These are phyloP conservation scores for Fusarium cyanostomum DNA, from an alignment of 2,329 filamentous ascomycete species.

Conservation along the genomic window DNA sequence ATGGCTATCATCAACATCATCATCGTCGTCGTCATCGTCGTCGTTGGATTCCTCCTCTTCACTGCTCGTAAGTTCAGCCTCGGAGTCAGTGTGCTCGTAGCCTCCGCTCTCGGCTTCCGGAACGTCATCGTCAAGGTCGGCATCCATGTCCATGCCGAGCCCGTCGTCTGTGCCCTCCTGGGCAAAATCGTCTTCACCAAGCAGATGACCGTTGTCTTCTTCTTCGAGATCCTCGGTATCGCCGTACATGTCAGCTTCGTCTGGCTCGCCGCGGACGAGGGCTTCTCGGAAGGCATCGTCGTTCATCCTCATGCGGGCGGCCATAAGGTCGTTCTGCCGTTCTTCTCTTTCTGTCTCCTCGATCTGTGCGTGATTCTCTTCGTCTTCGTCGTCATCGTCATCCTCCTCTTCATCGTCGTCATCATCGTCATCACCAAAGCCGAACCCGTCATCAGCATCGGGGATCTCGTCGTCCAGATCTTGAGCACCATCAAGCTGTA, in stretches of 20 bases:
- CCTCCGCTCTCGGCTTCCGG: constrained; percentile 70
- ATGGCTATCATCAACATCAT: constrained; percentile 50
- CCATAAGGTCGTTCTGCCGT: constrained; percentile 59
- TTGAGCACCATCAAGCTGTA: constrained; percentile 63
- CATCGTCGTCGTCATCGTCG: constrained; percentile 45
- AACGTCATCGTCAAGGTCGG: constrained; percentile 76
- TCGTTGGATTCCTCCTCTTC: constrained; percentile 52
- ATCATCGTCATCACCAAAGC: constrained; percentile 56
- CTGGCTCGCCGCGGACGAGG: constrained; percentile 60
- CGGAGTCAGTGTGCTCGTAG: constrained; percentile 83
- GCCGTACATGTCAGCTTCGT: constrained; percentile 61
- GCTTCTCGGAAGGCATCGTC: constrained; percentile 72
- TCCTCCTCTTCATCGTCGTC: constrained; percentile 57
- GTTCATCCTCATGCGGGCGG: constrained; percentile 61
- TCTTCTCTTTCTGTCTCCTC: constrained; percentile 55
- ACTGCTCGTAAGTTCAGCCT: constrained; percentile 68
- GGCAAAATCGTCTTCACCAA: constrained; percentile 70
- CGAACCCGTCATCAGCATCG: constrained; percentile 68
- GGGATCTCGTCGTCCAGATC: constrained; percentile 81
- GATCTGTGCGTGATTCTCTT: constrained; percentile 53
- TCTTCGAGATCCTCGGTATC: constrained; percentile 65
- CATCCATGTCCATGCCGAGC: constrained; percentile 63
- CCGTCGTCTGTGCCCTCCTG: constrained; percentile 44
- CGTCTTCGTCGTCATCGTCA: constrained; percentile 52
- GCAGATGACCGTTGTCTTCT: constrained; percentile 65